Conservation (phyloP, 2,329 filamentous ascomycete species). For the Colletotrichum eleusines region DNA sequence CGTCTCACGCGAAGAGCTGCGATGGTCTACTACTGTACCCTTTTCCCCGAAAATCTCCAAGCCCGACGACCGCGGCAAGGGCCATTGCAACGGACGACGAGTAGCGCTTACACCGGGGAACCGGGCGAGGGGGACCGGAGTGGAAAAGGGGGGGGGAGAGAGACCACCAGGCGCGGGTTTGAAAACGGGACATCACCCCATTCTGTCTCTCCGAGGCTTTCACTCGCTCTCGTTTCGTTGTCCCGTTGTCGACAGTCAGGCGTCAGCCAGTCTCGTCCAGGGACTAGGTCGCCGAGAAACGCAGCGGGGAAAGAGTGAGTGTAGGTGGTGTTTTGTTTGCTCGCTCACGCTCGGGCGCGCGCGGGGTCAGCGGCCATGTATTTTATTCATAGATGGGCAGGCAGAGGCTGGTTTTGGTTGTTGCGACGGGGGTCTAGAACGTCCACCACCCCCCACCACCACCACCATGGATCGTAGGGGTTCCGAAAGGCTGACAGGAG, state of each 20-base stretch:
- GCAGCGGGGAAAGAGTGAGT: neutral
- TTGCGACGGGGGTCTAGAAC: slow-evolving; percentile 31
- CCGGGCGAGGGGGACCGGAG: slow-evolving; percentile 25
- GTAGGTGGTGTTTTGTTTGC: neutral
- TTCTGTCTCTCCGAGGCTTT: neutral
- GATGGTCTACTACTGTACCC: too few relatives aligned
- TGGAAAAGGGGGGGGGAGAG: neutral
- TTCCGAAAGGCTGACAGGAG: slow-evolving; percentile 18
- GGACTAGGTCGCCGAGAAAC: neutral
- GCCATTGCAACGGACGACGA: slow-evolving; percentile 19
- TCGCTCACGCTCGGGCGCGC: neutral
- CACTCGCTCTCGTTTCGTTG: neutral
- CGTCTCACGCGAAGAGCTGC: neutral
- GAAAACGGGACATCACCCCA: neutral
- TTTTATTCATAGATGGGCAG: slow-evolving; percentile 5
- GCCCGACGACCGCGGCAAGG: neutral
- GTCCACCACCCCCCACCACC: neutral
- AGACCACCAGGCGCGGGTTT: neutral
- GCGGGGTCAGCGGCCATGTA: neutral
- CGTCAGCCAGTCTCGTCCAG: neutral
- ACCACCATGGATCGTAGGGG: neutral
- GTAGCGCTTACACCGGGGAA: slow-evolving; percentile 33
- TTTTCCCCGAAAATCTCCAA: neutral
- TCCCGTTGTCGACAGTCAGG: neutral
- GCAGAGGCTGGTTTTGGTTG: too few relatives aligned